A percentile compares a stretch with the other conserved stretches of the same genome.
Conservation (phyloP, 2,329 filamentous ascomycete genomes). For the Arthrobotrys megalospora region DNA sequence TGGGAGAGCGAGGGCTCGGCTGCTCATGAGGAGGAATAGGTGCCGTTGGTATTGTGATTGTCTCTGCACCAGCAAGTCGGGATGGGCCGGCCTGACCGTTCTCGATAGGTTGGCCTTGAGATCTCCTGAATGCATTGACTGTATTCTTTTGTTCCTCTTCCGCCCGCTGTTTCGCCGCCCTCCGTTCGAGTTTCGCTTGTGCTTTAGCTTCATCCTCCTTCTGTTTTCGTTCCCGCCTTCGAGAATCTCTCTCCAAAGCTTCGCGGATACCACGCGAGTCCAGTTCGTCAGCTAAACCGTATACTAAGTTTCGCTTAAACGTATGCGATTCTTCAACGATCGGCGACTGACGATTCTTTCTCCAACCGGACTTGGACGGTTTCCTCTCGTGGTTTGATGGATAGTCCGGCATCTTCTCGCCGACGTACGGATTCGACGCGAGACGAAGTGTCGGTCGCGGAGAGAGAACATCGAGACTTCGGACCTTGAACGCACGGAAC, state of each 20-base stretch:
- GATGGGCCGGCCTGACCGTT: slow-evolving; percentile 59
- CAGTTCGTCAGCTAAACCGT: slow-evolving; percentile 84
- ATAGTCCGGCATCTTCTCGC: slow-evolving; percentile 69
- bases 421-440: slow-evolving; percentile 76
- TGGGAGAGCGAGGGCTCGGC: slow-evolving; percentile 36
- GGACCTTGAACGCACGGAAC: slow-evolving; percentile 78
- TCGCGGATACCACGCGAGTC: slow-evolving; percentile 87
- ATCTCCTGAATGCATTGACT: slow-evolving; percentile 39
- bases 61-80: slow-evolving; percentile 64
- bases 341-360: slow-evolving; percentile 72
- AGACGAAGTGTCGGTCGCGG: slow-evolving; percentile 84
- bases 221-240: slow-evolving; percentile 82
- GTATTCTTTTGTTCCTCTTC: slow-evolving; percentile 70
- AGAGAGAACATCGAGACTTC: slow-evolving; percentile 83
- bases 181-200: slow-evolving; percentile 76
- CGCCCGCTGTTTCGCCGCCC: slow-evolving; percentile 77
- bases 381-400: slow-evolving; percentile 69
- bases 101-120: slow-evolving; percentile 48
- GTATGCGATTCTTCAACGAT: slow-evolving; percentile 76
- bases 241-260: slow-evolving; percentile 88
- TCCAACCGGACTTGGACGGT: slow-evolving; percentile 69
- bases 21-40: slow-evolving; percentile 23
- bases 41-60: slow-evolving; percentile 62
- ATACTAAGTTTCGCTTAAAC: slow-evolving; percentile 70
- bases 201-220: slow-evolving; percentile 78